These are phyloP conservation scores for Verticillium isaacii DNA, from an alignment of 2,329 filamentous ascomycete genomes.

Conservation along the genomic window DNA sequence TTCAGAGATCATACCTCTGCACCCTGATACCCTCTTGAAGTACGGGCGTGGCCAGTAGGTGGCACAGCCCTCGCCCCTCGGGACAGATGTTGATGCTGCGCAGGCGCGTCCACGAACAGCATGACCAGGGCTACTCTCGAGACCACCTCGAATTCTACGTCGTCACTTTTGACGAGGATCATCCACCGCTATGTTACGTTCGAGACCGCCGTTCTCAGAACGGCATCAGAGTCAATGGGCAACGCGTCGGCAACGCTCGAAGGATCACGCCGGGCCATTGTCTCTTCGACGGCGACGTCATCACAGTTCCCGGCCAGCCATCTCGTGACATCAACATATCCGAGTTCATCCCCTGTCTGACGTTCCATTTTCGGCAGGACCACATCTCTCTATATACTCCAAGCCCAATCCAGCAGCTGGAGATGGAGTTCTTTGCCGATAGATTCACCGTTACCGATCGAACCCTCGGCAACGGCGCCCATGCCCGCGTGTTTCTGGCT, in stretches of 20 bases:
- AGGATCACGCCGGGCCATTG: constrained; percentile 37
- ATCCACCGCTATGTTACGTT: constrained; percentile 43
- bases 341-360: constrained; percentile 1
- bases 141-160: constrained; percentile 53
- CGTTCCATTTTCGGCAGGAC: constrained; percentile 1
- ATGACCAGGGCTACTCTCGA: constrained; percentile 34
- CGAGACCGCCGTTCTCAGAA: constrained; percentile 50
- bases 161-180: constrained; percentile 40
- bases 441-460: constrained; percentile 27
- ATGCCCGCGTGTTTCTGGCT: constrained; percentile 31
- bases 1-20: not conserved
- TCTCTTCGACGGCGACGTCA: constrained; percentile 44
- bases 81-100: not conserved
- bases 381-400: not conserved
- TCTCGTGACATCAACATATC: constrained; percentile 1
- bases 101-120: not conserved
- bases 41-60: not conserved
- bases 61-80: not conserved
- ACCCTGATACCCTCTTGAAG: not conserved
- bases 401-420: constrained; percentile 20
- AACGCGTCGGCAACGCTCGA: constrained; percentile 34
- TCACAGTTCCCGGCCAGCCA: constrained; percentile 35
- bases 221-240: constrained; percentile 48
- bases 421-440: constrained; percentile 27
- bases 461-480: constrained; percentile 31